Evolutionary conservation across 306 rosid species (phyloP).

Genomic region (Fragaria ananassa): DNA sequence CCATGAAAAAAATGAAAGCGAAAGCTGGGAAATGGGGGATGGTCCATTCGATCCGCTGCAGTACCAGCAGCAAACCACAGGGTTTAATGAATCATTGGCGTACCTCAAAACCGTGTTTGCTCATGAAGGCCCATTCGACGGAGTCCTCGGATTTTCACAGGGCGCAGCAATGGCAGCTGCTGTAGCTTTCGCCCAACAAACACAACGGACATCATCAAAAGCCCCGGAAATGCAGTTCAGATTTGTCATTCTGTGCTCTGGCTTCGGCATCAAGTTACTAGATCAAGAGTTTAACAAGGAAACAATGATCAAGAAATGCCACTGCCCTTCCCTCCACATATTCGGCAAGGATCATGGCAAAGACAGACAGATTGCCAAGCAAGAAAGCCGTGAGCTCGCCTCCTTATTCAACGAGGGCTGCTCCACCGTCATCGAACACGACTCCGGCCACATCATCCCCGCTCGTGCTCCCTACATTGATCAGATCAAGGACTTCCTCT

Average conservation of each 20-base stretch:
- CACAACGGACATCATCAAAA: constrained; percentile 23
- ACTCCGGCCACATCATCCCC: constrained; percentile 80
- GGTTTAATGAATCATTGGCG: constrained; percentile 57
- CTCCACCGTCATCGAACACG: constrained; percentile 63
- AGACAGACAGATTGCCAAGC: constrained; percentile 75
- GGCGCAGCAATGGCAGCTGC: constrained; percentile 91
- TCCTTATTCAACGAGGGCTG: constrained; percentile 56
- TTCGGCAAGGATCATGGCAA: constrained; percentile 68
- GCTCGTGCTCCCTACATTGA: constrained; percentile 73
- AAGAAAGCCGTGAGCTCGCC: constrained; percentile 67
- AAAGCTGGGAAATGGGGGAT: constrained; percentile 57
- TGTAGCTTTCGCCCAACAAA: constrained; percentile 45
- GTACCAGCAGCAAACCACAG: constrained; percentile 71
- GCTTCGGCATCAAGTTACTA: constrained; percentile 43
- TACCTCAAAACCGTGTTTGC: constrained; percentile 53
- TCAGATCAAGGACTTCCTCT: constrained; percentile 62
- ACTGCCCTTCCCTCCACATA: constrained; percentile 76
- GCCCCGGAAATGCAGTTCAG: constrained; percentile 43
- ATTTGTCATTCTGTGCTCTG: constrained; percentile 78
- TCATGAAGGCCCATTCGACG: constrained; percentile 73
- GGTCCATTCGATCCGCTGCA: constrained; percentile 78
- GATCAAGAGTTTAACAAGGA: constrained; percentile 31
- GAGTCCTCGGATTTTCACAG: constrained; percentile 83
- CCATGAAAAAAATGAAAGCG: constrained; percentile 23
- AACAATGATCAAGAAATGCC: constrained; percentile 42